Conservation (phyloP, 192 early-diverging fungal species). For the Dissophora globulifera region DNA sequence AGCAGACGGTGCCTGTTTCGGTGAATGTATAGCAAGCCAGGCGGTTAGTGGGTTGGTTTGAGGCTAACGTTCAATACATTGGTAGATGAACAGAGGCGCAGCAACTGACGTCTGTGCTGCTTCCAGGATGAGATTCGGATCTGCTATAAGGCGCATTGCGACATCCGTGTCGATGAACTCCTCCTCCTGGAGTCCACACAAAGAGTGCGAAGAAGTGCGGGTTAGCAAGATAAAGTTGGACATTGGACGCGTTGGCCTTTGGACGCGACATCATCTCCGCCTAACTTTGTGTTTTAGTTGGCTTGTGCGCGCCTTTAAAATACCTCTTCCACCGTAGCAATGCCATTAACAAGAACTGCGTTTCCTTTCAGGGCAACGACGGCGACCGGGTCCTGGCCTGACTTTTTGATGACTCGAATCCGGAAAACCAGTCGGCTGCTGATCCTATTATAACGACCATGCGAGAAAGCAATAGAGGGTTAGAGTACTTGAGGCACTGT, state of each 20-base stretch:
- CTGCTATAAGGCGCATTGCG: constrained; percentile 27
- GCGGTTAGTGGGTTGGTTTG: too few species aligned
- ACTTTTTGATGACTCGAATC: constrained; percentile 40
- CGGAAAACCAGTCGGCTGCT: constrained; percentile 34
- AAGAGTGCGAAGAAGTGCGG: too few species aligned
- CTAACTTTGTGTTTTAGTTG: too few species aligned
- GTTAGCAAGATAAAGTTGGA: too few species aligned
- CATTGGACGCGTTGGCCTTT: too few species aligned
- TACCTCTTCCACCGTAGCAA: constrained; percentile 41
- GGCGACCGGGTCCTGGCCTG: constrained; percentile 22
- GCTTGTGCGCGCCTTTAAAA: background rate
- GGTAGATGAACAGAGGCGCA: too few species aligned
- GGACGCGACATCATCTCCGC: too few species aligned
- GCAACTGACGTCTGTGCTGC: constrained; percentile 25
- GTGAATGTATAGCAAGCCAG: too few species aligned
- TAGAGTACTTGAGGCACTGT: too few species aligned
- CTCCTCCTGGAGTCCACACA: constrained; percentile 19
- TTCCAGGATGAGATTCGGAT: constrained; percentile 27
- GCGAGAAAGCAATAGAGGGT: background rate
- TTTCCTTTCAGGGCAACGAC: constrained; percentile 50
- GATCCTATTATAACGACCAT: constrained; percentile 18
- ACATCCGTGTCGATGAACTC: constrained; percentile 17
- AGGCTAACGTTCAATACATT: too few species aligned
- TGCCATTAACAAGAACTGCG: constrained; percentile 39
- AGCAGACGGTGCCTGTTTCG: constrained; percentile 32